These are phyloP conservation scores for Globisporangium cederbergense DNA, from an alignment of 352 stramenopile genomes.

Conservation along the genomic window DNA sequence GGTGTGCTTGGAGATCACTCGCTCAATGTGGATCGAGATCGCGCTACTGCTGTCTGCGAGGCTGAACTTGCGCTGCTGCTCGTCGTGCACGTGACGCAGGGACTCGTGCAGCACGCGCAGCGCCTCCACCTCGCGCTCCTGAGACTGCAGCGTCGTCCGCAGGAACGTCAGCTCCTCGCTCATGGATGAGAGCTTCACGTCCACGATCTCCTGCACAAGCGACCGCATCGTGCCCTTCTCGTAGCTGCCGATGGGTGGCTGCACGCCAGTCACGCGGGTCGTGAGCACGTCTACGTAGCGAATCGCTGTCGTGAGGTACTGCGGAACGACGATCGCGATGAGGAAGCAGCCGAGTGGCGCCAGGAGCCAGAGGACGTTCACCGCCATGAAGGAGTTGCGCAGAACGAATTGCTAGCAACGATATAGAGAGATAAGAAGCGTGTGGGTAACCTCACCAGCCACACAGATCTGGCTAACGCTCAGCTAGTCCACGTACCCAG, in stretches of 20 bases:
- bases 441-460: not conserved
- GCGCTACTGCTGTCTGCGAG: slow-evolving; percentile 47
- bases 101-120: slow-evolving; percentile 55
- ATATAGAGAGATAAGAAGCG: not conserved
- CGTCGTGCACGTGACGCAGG: slow-evolving; percentile 49
- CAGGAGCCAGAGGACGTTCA: slow-evolving; percentile 74
- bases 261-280: slow-evolving; percentile 28
- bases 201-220: slow-evolving; percentile 66
- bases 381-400: slow-evolving; percentile 70
- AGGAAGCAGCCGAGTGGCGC: slow-evolving; percentile 65
- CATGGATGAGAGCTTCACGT: slow-evolving; percentile 59
- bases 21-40: slow-evolving; percentile 68
- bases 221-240: slow-evolving; percentile 60
- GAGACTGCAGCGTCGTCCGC: slow-evolving; percentile 43
- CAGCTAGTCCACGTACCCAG: slow-evolving; percentile 28
- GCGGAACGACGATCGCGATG: slow-evolving; percentile 63
- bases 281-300: slow-evolving; percentile 69
- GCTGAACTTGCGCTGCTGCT: slow-evolving; percentile 58
- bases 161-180: slow-evolving; percentile 47
- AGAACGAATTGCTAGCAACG: slow-evolving; percentile 30
- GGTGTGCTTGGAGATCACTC: slow-evolving; percentile 55
- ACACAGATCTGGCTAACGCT: not conserved
- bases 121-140: slow-evolving; percentile 62
- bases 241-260: slow-evolving; percentile 21
- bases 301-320: slow-evolving; percentile 65